Base-by-base conservation (phyloP, 148 eudicot species). In the Vaccinium vitisidaea region DNA sequence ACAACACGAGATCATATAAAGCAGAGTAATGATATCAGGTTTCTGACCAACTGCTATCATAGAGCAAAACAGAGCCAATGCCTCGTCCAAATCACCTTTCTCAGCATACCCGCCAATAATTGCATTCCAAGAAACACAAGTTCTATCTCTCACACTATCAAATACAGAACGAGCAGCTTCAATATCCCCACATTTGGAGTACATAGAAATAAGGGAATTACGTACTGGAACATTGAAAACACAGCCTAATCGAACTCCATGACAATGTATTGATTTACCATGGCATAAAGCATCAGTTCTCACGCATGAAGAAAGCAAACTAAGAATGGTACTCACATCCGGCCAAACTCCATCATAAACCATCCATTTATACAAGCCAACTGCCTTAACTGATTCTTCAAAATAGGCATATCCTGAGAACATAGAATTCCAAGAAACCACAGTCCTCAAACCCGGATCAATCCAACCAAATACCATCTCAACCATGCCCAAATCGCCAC, bases 71-170 rank as follows among this genome's bases (percentile, higher is more conserved):
- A 94, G 86, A 32, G 87, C 53, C 79, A 89, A 82, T n/a, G 93
- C 97, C 86, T 88, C 88, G 7, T 90, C 91, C 54, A 92, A 77
- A 73, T 91, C 80, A 56, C 97, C 95, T 74, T 58, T 90, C 67
- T 84, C 90, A 36, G 92, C 87, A 86, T 90, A 89, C 36, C 91
- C 89, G 80, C 91, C 88, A 43, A 94, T 90, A 88, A 94, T 91
- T 30, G 87, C 93, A 8, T 91, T 92, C 95, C 97, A 94, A 0
- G 97, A 86, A 81, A 92, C 92, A 84, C 91, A 87, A 13, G 93
- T 90, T 85, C 79, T 91, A 59, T 87, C 86, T 36, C 71, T 8
- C 91, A 94, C 90, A 67, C 69, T 59, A 78, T 88, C 91, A 78
- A 94, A 94, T 56, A 91, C 81, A 53, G 21, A 59, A 63, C 87